Conservation (phyloP, 2,329 filamentous ascomycete genomes). For the Biscogniauxia mediterranea region DNA sequence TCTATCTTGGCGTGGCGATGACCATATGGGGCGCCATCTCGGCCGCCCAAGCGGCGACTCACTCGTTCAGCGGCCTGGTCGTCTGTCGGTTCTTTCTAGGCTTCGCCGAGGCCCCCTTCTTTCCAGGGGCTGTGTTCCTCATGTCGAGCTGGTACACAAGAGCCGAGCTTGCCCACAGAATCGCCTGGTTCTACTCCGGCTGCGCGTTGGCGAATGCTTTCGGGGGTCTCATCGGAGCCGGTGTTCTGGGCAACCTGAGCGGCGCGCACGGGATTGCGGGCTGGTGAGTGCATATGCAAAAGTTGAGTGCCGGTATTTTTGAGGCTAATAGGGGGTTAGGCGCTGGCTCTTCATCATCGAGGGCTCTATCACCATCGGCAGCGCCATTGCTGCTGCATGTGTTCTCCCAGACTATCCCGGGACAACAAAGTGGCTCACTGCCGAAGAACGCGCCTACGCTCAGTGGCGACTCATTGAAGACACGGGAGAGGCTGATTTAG, state of each 20-base stretch:
- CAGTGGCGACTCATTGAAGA: slow-evolving; percentile 51
- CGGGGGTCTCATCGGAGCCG: slow-evolving; percentile 49
- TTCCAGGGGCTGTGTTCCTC: slow-evolving; percentile 47
- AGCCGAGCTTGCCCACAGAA: slow-evolving; percentile 42
- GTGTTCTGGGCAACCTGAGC: slow-evolving; percentile 43
- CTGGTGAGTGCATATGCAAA: slow-evolving; percentile 27
- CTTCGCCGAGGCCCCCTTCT: slow-evolving; percentile 50
- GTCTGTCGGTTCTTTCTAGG: slow-evolving; percentile 48
- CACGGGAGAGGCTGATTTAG: slow-evolving; percentile 44
- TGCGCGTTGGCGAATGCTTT: slow-evolving; percentile 50
- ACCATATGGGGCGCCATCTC: slow-evolving; percentile 35
- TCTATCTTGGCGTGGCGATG: slow-evolving; percentile 51
- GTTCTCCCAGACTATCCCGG: slow-evolving; percentile 53
- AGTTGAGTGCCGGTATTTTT: neutral
- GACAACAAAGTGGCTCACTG: slow-evolving; percentile 50
- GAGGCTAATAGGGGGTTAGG: slow-evolving; percentile 16
- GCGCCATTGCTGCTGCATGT: slow-evolving; percentile 34
- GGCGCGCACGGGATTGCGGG: slow-evolving; percentile 38
- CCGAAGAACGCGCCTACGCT: slow-evolving; percentile 52
- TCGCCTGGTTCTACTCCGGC: slow-evolving; percentile 47
- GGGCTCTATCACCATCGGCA: slow-evolving; percentile 39
- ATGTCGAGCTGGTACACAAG: slow-evolving; percentile 48
- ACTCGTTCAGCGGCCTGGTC: slow-evolving; percentile 42
- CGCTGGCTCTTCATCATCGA: slow-evolving; percentile 42
- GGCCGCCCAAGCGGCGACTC: slow-evolving; percentile 46